These are phyloP conservation scores for Ocimum tenuiflorum DNA, from an alignment of 257 asterid species.

Conservation along the genomic window DNA sequence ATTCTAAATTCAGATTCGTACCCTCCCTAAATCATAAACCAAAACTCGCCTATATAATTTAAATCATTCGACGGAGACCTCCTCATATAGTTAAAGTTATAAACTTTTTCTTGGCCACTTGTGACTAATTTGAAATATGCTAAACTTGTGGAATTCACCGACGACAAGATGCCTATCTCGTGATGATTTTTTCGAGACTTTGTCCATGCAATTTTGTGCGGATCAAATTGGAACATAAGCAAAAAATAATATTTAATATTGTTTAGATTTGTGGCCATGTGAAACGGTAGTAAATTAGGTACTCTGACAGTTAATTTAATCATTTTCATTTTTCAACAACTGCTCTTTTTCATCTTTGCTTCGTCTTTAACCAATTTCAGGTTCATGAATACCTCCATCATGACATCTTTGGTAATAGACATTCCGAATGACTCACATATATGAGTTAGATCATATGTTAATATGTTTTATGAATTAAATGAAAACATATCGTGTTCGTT, in stretches of 20 bases:
- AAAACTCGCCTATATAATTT: too few relatives aligned
- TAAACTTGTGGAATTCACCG: slow-evolving; percentile 24
- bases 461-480: background rate
- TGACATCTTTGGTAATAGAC: slow-evolving; percentile 4
- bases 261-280: slow-evolving; percentile 24
- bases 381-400: background rate
- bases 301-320: background rate
- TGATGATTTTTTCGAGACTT: slow-evolving; percentile 25
- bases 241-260: background rate
- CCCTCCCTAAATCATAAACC: too few relatives aligned
- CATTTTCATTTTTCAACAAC: slow-evolving; percentile 6
- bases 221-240: slow-evolving; percentile 5
- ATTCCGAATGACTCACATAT: background rate
- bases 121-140: slow-evolving; percentile 7
- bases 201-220: slow-evolving; percentile 24
- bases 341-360: background rate
- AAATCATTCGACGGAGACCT: too few relatives aligned
- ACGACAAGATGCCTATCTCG: slow-evolving; percentile 25
- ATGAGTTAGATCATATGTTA: background rate
- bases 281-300: slow-evolving; percentile 22
- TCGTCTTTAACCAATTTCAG: background rate
- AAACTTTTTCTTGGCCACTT: too few relatives aligned
- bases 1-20: too few relatives aligned
- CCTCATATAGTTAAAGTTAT: too few relatives aligned
- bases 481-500: too few relatives aligned